Evolutionary conservation across 768 basidiomycete species (phyloP), one percentile per base, ranked within the genome.

Genomic region (Amanita pallidorosea): DNA sequence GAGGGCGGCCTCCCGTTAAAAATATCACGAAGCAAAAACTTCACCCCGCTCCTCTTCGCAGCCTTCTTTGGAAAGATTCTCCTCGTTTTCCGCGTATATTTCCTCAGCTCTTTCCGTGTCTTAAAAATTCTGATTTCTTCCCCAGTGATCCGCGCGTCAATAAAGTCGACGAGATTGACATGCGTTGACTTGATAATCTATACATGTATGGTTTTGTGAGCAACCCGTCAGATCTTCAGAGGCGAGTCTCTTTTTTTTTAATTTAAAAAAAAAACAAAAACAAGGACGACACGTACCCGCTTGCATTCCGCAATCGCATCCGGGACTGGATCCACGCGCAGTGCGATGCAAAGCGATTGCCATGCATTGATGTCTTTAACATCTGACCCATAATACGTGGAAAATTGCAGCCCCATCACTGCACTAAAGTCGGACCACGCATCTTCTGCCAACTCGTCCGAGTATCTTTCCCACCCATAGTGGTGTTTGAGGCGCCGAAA

Each of bases 141-240:
- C 7, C 49, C 49, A 7, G 49, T 43, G 7, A 44, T n/a, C 9
- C 27, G 33, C 12, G 11, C 18, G 9, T 42, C 40, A 7, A 51
- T 36, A 45, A 51, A 45, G 23, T 51, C 49, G 5, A 50, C 49
- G 12, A 50, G 17, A 42, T 50, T 50, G 42, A 51, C 49, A 34
- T 51, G 49, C 11, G 41, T 51, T 2, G 41, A 22, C 20, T 51
- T 51, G 25, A 51, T 18, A 17, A 51, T 29, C 49, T 31, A 38
- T 13, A 18, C 12, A 37, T 1, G 15, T 22, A n/a, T 5, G 1
- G 29, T 15, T 22, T 15, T 34, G 18, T 17, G 29, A 12, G 27
- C 23, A 23, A 23, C 5, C 5, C 23, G 3, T 5, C 5, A 23
- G 23, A 23, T 2, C 3, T 23, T 2, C n/a, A 23, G 5, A 2